phyloP scores from a whole-genome alignment of 345 rosid species.

The Theobroma cacao region DNA sequence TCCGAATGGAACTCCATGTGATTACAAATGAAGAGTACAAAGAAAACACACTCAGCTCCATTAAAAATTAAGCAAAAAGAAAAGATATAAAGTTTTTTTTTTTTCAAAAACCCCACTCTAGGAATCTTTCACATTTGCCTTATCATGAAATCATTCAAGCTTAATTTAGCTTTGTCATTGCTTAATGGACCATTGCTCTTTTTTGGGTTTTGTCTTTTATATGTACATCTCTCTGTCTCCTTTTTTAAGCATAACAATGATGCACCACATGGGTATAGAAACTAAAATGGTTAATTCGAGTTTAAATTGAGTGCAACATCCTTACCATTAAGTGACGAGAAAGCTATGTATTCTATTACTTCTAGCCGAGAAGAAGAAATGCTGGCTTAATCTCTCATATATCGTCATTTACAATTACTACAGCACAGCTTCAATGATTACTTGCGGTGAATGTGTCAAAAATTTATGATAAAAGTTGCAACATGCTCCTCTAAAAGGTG shows the following conservation, averaged over 20 bases:
- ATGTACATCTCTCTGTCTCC: neutral
- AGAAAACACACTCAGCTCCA: neutral
- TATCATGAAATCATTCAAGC: neutral
- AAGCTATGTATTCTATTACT: neutral
- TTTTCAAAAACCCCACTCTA: neutral
- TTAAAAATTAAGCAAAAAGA: neutral
- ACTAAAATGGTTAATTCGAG: neutral
- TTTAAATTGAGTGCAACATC: neutral
- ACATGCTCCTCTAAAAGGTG: neutral
- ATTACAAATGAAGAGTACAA: neutral
- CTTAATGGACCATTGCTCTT: neutral
- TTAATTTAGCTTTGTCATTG: neutral
- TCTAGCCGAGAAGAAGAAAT: too few species aligned
- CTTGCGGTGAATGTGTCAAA: neutral
- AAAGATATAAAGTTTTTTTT: neutral
- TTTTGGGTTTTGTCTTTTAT: neutral
- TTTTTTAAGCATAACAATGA: neutral
- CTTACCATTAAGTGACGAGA: neutral
- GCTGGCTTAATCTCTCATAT: too few species aligned
- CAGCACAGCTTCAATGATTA: constrained; percentile 1
- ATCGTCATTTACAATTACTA: neutral
- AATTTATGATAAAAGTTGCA: neutral
- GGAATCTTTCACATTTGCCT: neutral
- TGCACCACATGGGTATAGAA: neutral
- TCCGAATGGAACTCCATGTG: neutral